Base-by-base conservation (phyloP, 164 flowering plant species). In the Cinnamomum micranthum region DNA sequence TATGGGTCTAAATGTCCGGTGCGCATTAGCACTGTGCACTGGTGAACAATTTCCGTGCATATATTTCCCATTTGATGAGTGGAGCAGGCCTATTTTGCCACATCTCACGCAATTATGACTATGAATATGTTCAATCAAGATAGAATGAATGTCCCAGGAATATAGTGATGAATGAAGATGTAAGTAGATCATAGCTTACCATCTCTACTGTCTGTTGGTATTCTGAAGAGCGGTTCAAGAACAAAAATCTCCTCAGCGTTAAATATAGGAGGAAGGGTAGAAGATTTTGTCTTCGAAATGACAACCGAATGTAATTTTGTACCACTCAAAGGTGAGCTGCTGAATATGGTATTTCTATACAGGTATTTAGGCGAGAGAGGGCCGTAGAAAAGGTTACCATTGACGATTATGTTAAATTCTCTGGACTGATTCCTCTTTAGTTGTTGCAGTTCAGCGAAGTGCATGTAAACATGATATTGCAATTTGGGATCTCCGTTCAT, bases 261-360 rank as follows among this genome's bases (percentile, higher is more conserved):
- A 17, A 87, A 50, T 68, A 87, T 78, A 0, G 92, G 86, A 2
- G 90, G 86, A 65, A 79, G 86, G 14, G 79, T 79, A 14, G 90
- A 82, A 2, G 66, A 63, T 4, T 7, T 71, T 0, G 86, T 79
- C 73, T 27, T n/a, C 0, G 12, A 19, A 1, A 85, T 0, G 1
- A 76, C 65, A 74, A 84, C 71, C 27, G 1, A 12, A 22, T 50
- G 51, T 70, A 25, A 9, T 11, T 71, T 14, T 22, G 2, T 3
- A 9, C 28, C 33, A 3, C 5, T 25, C 35, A 31, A 4, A 0
- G 79, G 76, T 0, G 13, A 0, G 1, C 3, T 0, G 35, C 59
- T 71, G 73, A 50, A 80, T 0, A 77, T 19, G 1, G 83, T 69
- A 0, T 0, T 17, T 20, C 65, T 6, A 0, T 11, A 3, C 10